A percentile compares a stretch with the other conserved stretches of the same genome.
phyloP scores from a whole-genome alignment of 495 filamentous ascomycete species.

The Opeltia flavorubescens region DNA sequence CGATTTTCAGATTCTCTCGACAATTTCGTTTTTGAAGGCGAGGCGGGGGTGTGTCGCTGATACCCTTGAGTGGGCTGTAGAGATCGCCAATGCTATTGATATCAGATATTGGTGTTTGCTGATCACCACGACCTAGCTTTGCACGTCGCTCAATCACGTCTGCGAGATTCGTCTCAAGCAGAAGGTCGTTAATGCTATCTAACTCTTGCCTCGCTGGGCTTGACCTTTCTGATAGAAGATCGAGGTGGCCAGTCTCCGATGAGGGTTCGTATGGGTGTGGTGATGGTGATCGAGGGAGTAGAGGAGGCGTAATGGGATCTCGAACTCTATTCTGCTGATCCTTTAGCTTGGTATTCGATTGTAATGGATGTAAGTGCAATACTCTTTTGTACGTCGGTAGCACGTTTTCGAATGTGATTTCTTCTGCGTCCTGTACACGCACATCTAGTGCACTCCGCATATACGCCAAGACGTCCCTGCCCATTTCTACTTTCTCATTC shows the following conservation, averaged over 20 bases:
- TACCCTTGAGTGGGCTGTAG: conserved; percentile 10
- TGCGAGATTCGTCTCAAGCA: conserved; percentile 23
- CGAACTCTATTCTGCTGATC: conserved; percentile 20
- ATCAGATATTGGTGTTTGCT: conserved; percentile 13
- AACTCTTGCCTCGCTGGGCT: conserved; percentile 34
- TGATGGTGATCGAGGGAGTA: conserved; percentile 34
- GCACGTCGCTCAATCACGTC: conserved; percentile 1
- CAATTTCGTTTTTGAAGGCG: conserved; percentile 15
- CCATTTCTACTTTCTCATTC: conserved; percentile 31
- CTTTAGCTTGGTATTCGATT: conserved; percentile 1
- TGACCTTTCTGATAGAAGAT: conserved; percentile 35
- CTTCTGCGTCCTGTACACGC: conserved; percentile 25
- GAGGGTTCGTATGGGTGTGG: conserved; percentile 31
- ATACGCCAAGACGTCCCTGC: conserved; percentile 23
- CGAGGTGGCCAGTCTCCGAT: conserved; percentile 32
- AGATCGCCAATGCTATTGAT: conserved; percentile 13
- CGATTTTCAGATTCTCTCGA: conserved; percentile 23
- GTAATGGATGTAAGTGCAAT: conserved; percentile 20
- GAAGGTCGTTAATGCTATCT: conserved; percentile 26
- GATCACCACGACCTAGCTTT: conserved; percentile 13
- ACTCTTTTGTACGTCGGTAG: conserved; percentile 14
- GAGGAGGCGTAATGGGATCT: conserved; percentile 40
- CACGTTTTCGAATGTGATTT: conserved; percentile 19
- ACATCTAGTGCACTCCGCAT: conserved; percentile 25
- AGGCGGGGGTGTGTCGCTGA: conserved; percentile 12